Evolutionary conservation across 805 yeast species (phyloP), one percentile per base, ranked within the genome.

Genomic region (Metschnikowia santaceciliae): DNA sequence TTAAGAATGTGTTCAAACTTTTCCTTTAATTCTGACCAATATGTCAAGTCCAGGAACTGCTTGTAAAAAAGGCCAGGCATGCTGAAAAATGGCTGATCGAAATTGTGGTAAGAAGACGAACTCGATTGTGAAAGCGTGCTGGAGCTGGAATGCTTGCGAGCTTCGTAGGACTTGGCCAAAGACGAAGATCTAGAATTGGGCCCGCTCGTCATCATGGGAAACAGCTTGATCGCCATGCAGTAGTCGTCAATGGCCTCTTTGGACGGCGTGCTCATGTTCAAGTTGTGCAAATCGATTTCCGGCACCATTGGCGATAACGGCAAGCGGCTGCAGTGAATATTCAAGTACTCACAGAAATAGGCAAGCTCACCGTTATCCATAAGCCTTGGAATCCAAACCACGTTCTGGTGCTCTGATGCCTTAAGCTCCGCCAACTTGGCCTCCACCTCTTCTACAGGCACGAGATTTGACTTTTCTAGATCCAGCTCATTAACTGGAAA

Each of bases 371-470:
- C 85, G 47, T 74, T 77, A 11, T 74, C 71, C 1, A 85, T 78
- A n/a, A 78, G 67, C 44, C 78, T 75, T 0, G 90, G 86, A 0
- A 83, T 64, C 91, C 92, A 86, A 4, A 66, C 51, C 11, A 69
- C 64, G n/a, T 57, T 58, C 32, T 51, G 59, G 30, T 59, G 54
- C 38, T 61, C 50, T 5, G 49, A 45, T 13, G 48, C 47, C 32
- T 59, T 60, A 49, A 64, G 65, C 14, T 62, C 64, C 10, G 62
- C 63, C 2, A 57, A 61, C 44, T 64, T 38, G 14, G 46, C 50
- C 50, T 70, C 72, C 13, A 75, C 76, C 39, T 63, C 67, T 10
- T 60, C 66, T 22, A 62, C 51, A 32, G 59, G 51, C 6, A 61
- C 55, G 33, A 63, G 49, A 23, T 47, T 39, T 13, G 55, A 49